phyloP scores from a whole-genome alignment of 2,329 filamentous ascomycete genomes.

The Pseudogymnoascus sp. region DNA sequence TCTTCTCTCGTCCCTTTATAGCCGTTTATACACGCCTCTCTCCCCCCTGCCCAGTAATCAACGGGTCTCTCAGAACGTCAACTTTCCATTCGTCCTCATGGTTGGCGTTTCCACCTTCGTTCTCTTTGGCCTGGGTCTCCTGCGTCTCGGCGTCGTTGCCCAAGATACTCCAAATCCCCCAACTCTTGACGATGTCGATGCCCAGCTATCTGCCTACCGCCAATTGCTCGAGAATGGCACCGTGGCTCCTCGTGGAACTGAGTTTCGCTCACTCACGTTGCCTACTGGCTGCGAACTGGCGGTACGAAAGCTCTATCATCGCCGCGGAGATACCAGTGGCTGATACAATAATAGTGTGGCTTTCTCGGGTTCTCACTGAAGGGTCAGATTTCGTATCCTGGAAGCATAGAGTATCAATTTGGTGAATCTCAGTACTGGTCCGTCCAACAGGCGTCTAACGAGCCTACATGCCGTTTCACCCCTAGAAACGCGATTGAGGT shows the following conservation, averaged over 20 bases:
- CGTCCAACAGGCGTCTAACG: constrained; percentile 14
- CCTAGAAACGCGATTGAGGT: constrained; percentile 1
- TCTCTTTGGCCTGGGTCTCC: background rate
- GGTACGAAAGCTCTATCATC: background rate
- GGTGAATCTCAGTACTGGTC: constrained; percentile 18
- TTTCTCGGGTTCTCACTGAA: constrained; percentile 14
- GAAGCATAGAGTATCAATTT: constrained; percentile 13
- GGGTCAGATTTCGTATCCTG: constrained; percentile 16
- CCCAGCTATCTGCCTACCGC: background rate
- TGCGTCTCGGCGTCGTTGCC: background rate
- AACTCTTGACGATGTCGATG: background rate
- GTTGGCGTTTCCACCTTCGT: background rate
- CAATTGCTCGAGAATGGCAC: background rate
- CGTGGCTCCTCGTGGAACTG: background rate
- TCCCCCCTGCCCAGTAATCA: background rate
- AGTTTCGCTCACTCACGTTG: background rate
- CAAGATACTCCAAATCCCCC: background rate
- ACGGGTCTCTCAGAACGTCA: background rate
- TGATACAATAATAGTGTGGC: constrained; percentile 13
- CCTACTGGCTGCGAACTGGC: constrained; percentile 5
- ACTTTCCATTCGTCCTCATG: background rate
- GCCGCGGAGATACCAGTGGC: background rate
- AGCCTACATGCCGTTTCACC: constrained; percentile 17
- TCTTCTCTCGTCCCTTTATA: background rate
- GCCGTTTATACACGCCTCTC: background rate